phyloP scores from a whole-genome alignment of 305 asterid species.

The Solanum hybrid region DNA sequence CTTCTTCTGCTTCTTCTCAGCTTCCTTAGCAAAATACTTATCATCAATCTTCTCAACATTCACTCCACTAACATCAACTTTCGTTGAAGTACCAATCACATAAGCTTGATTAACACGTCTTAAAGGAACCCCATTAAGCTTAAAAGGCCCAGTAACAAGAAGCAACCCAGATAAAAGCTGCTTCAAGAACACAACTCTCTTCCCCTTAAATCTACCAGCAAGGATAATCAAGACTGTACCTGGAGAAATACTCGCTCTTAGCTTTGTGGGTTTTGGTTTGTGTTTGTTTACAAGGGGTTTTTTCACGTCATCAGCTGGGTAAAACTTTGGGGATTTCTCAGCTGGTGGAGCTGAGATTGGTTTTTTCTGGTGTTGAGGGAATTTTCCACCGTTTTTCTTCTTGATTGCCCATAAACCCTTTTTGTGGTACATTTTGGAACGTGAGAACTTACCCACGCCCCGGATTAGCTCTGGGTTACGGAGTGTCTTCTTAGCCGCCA shows the following conservation, averaged over 20 bases:
- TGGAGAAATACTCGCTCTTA: conserved; percentile 32
- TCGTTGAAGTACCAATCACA: conserved; percentile 42
- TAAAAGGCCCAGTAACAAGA: conserved; percentile 23
- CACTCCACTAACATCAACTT: conserved; percentile 28
- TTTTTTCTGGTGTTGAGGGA: conserved; percentile 20
- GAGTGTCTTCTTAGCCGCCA: conserved; percentile 19
- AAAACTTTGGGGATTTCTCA: conserved; percentile 15
- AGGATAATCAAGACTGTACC: conserved; percentile 39
- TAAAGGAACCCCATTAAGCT: conserved; percentile 12
- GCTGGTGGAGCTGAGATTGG: neutral
- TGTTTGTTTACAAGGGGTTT: conserved; percentile 24
- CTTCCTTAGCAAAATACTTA: conserved; percentile 47
- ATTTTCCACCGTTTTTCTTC: conserved; percentile 23
- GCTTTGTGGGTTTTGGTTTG: conserved; percentile 25
- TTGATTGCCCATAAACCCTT: conserved; percentile 31
- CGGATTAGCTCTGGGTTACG: conserved; percentile 22
- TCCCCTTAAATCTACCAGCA: conserved; percentile 44
- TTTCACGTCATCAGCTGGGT: conserved; percentile 27
- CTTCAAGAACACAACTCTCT: conserved; percentile 43
- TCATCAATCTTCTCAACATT: conserved; percentile 47
- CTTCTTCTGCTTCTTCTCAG: conserved; percentile 49
- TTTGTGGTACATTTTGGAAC: conserved; percentile 30
- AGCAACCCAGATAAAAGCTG: conserved; percentile 43
- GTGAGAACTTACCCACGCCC: conserved; percentile 18
- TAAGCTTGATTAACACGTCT: conserved; percentile 15